A percentile compares a stretch with the other conserved stretches of the same genome.
These are phyloP conservation scores for Colletotrichum paranaense DNA, from an alignment of 2,329 filamentous ascomycete species.

Conservation along the genomic window DNA sequence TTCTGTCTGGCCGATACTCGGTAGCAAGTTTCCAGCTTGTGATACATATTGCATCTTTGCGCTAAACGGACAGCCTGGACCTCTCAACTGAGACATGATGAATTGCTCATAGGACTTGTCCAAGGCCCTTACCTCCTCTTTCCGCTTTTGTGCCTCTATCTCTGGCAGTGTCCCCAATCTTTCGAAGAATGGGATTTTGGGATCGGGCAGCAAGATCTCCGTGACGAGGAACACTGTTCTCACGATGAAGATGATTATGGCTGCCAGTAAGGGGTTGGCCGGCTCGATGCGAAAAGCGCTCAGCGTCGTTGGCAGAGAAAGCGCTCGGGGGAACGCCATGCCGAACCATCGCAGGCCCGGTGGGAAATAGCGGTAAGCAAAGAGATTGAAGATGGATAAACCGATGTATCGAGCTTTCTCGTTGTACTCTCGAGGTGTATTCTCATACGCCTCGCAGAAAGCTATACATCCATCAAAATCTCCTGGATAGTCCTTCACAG, in stretches of 20 bases:
- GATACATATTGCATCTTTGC: background rate
- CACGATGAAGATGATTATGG: background rate
- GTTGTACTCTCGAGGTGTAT: background rate
- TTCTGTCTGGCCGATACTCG: background rate
- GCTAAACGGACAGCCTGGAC: background rate
- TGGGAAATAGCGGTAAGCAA: conserved; percentile 13
- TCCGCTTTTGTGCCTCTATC: background rate
- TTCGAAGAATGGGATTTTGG: background rate
- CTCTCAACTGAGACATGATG: background rate
- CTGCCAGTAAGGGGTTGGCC: background rate
- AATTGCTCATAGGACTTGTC: conserved; percentile 9
- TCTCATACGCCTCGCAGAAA: conserved; percentile 10
- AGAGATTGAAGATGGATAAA: background rate
- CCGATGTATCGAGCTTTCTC: background rate
- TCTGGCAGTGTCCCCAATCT: background rate
- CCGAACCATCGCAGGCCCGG: conserved; percentile 1
- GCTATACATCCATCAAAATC: conserved; percentile 1
- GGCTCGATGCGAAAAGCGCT: background rate
- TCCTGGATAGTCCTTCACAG: background rate
- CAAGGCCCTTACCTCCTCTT: background rate
- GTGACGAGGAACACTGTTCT: background rate
- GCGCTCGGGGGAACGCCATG: background rate
- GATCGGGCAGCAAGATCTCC: background rate
- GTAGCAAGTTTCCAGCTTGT: background rate
- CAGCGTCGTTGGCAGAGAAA: conserved; percentile 1